Percentiles rank a stretch among this genome's conserved stretches.
phyloP scores from a whole-genome alignment of 1,284 basidiomycete species.

The Neonothopanus nambi region DNA sequence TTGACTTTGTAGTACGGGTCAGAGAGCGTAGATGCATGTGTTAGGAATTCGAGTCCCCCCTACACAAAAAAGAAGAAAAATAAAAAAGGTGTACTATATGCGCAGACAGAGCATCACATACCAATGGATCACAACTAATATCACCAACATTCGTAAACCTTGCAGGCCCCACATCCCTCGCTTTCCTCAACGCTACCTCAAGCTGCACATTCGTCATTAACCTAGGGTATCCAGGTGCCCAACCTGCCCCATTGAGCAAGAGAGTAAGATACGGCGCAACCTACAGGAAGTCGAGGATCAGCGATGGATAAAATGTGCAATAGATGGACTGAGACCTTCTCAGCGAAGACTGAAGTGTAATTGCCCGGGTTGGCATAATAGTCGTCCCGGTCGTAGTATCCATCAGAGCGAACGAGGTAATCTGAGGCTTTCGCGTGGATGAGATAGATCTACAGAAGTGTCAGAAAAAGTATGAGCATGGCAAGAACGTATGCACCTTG shows the following conservation, averaged over 20 bases:
- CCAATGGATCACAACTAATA: constrained; percentile 83
- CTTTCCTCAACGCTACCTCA: constrained; percentile 48
- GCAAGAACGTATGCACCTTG: constrained; percentile 36
- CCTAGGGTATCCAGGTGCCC: constrained; percentile 76
- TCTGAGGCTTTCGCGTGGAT: constrained; percentile 72
- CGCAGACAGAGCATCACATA: constrained; percentile 27
- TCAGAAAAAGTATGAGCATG: not conserved
- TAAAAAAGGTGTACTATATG: constrained; percentile 5
- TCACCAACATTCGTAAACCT: constrained; percentile 78
- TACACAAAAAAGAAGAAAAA: constrained; percentile 25
- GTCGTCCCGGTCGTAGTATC: constrained; percentile 59
- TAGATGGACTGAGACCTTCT: too few species aligned
- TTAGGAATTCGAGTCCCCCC: constrained; percentile 86
- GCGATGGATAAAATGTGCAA: too few species aligned
- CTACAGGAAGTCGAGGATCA: constrained; percentile 36
- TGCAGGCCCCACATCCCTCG: constrained; percentile 49
- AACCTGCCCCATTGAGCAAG: constrained; percentile 84
- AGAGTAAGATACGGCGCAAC: constrained; percentile 84
- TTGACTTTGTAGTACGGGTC: constrained; percentile 67
- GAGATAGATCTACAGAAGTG: constrained; percentile 63
- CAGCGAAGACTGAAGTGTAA: constrained; percentile 70
- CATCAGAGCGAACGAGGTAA: constrained; percentile 56
- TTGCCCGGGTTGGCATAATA: constrained; percentile 73
- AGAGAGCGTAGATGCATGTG: constrained; percentile 73
- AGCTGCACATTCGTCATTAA: constrained; percentile 75